Conservation (phyloP, 345 rosid species). For the Stellera chamaejasme region DNA sequence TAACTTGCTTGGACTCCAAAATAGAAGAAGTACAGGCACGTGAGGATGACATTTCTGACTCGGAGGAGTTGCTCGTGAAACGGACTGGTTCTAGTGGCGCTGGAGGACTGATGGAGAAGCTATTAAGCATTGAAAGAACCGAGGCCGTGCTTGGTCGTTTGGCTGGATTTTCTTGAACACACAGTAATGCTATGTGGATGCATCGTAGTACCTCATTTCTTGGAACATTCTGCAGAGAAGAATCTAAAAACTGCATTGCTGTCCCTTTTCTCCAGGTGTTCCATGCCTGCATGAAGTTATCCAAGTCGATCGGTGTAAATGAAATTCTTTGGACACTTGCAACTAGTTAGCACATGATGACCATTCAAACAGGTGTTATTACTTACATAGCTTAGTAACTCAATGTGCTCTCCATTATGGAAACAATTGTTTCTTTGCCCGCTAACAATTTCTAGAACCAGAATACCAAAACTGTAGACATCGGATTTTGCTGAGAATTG, state of each 20-base stretch:
- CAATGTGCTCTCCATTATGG: slow-evolving; percentile 8
- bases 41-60: slow-evolving; percentile 9
- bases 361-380: not conserved
- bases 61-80: not conserved
- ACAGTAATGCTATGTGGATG: slow-evolving; percentile 31
- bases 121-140: slow-evolving; percentile 26
- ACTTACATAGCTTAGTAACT: slow-evolving; percentile 27
- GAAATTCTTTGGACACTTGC: not conserved
- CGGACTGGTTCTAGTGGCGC: slow-evolving; percentile 23
- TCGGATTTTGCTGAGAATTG: slow-evolving; percentile 33
- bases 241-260: slow-evolving; percentile 15
- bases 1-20: not conserved
- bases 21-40: not conserved
- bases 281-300: slow-evolving; percentile 31
- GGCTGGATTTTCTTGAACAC: slow-evolving; percentile 31
- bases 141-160: slow-evolving; percentile 25
- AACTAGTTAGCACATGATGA: no score
- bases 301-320: not conserved
- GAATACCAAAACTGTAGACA: slow-evolving; percentile 35
- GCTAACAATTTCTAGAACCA: slow-evolving; percentile 29
- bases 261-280: slow-evolving; percentile 29
- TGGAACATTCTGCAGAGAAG: slow-evolving; percentile 6
- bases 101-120: slow-evolving; percentile 19
- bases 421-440: slow-evolving; percentile 25
- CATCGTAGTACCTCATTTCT: slow-evolving; percentile 25